Evolutionary conservation across 2,329 filamentous ascomycete species (phyloP), one percentile per base, ranked within the genome.

Genomic region (Fusarium sulawesiense): DNA sequence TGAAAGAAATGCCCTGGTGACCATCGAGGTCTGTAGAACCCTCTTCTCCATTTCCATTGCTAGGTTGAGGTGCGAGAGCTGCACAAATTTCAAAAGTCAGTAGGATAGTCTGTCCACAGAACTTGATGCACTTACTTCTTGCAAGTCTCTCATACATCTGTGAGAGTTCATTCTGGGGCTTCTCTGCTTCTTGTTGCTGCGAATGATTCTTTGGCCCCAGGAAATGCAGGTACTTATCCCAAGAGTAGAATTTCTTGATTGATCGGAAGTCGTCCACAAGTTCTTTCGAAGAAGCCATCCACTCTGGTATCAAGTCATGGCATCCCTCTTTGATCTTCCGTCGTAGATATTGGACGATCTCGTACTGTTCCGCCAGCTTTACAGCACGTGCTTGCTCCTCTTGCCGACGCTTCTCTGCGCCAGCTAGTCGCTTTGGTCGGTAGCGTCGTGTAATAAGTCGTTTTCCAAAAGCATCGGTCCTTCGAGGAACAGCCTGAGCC

Each of bases 1-100:
- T 85, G 76, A 98, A 97, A 0, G 89, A 83, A 48, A 98, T 92
- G 10, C 92, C 92, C 71, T 93, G 91, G 76, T 93, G 94, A 63
- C 77, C 83, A 27, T 81, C 81, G 6, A 76, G 80, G 77, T 29
- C 76, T 77, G 49, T 72, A 77, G 47, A 72, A 76, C 37, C 77
- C 72, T 55, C 73, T 25, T 74, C 72, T 46, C 57, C 46, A 20
- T 63, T 70, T 23, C 64, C 58, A 20, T 71, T 58, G n/a, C 75
- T 76, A 16, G 64, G 60, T 25, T 75, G 71, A n/a, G 79, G 78
- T 27, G 77, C 78, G 40, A 81, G 73, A 40, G 78, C 79, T 81
- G 59, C 37, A 29, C 8, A 41, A 51, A 41, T 51, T 51, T 51
- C 49, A 25, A 66, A 66, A 64, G 65, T 73, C 37, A 75, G 60